Base-by-base conservation (phyloP, 306 rosid species). In the Cicer bijugum region DNA sequence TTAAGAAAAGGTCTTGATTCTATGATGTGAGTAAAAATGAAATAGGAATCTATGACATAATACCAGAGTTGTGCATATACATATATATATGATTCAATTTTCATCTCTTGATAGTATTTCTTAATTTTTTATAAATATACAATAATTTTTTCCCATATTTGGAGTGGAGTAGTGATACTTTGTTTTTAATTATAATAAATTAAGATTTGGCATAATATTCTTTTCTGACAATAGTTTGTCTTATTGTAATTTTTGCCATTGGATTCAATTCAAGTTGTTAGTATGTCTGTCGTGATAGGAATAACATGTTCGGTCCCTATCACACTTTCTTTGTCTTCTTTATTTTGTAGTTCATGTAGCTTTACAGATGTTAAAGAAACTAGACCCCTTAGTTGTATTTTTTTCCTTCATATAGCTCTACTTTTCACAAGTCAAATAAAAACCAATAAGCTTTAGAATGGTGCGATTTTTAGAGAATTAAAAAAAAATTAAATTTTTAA, bases 241-340 rank as follows among this genome's bases (percentile, higher is more conserved):
- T 67, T 44, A 19, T 67, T 73, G 28, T 67, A 12, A 28, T 66
- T 56, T 75, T 82, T 66, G 42, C 12, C 53, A 38, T 52, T 52
- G 42, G 38, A 28, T 52, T 72, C 42, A 59, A 63, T 28, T 28
- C 35, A 28, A 28, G 35, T 28, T 28, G 40, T 46, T 69, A 28
- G 66, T 75, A 75, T 65, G 37, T 37, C 48, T 67, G 71, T 15
- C 39, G 51, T 8, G 76, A 11, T 64, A 56, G 61, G 71, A 79
- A 79, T 70, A 67, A 79, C 76, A 62, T 71, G 72, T n/a, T 58
- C 43, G 28, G 76, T 75, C 84, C 59, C 50, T 71, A 33, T 75
- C 82, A 66, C n/a, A 6, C 45, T 71, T 55, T 42, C 15, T 78
- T 71, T 55, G 68, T 38, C 16, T 59, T 28, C 12, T 45, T 14